Conservation (phyloP, 129 eudicot species). For the Oenanthe sinensis region DNA sequence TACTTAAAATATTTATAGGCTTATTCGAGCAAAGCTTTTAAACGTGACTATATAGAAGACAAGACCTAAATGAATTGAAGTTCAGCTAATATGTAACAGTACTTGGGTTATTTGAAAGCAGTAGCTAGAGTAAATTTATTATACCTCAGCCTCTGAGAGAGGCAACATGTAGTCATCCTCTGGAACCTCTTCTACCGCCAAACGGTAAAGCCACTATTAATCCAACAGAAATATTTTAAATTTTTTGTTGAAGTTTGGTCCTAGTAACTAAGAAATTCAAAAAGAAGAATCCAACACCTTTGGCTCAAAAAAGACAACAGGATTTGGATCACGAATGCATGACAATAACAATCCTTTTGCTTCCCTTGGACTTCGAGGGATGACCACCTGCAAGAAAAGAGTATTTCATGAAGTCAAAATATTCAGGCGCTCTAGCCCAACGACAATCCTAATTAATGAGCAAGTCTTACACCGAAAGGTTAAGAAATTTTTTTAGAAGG, state of each 20-base stretch:
- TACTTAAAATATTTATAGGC: background rate
- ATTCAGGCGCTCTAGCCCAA: background rate
- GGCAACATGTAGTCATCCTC: conserved; percentile 92
- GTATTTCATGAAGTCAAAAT: background rate
- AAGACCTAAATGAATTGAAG: background rate
- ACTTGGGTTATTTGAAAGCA: background rate
- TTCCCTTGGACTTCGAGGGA: conserved; percentile 88
- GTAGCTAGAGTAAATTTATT: background rate
- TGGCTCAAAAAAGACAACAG: conserved; percentile 90
- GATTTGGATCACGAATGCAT: conserved; percentile 89
- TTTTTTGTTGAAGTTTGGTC: background rate
- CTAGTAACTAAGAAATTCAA: conserved; percentile 1
- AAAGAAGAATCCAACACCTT: conserved; percentile 46
- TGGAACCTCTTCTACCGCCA: conserved; percentile 94
- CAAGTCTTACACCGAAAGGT: background rate
- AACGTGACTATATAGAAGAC: background rate
- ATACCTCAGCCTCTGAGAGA: conserved; percentile 91
- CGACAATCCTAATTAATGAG: background rate
- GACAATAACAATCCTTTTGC: conserved; percentile 89
- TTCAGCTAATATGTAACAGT: background rate
- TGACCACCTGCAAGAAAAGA: conserved; percentile 56
- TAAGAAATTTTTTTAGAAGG: background rate
- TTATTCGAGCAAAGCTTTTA: background rate
- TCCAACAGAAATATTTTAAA: background rate
- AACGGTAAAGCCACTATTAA: conserved; percentile 77